Evolutionary conservation across 306 rosid genomes (phyloP), one percentile per base, ranked within the genome.

Genomic region (Pueraria montana): DNA sequence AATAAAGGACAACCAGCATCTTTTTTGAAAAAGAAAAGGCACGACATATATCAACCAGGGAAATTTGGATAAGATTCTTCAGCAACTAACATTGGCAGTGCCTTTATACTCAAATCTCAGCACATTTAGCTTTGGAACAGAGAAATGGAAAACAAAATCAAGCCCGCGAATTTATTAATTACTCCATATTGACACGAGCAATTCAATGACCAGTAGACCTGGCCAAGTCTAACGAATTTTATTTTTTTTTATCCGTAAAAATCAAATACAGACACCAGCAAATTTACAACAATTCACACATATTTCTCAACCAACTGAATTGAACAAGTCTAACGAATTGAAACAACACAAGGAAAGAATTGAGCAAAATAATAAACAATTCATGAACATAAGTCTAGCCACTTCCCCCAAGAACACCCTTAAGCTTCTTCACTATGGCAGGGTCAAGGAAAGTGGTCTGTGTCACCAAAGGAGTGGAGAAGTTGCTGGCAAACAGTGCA

Each of bases 391-490:
- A 30, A 30, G 27, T 1, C 56, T 75, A 85, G 3, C 88, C 88
- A 52, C 82, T 85, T 7, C 98, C 97, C 9, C 98, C 98, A 78
- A 95, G 98, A 84, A 90, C 87, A 63, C 52, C 84, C 95, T 95
- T 95, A 18, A 95, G 93, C 91, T 94, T 94, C 88, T 81, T 90
- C 5, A 94, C 86, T 43, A 74, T 56, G 13, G 77, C 95, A 64
- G 68, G 80, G 52, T 93, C 98, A 52, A 95, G 95, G 84, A 95
- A 95, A 32, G 98, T 92, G 1, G 90, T 85, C 65, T 77, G 27
- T 20, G 64, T 61, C 17, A 93, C 73, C 81, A 93, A 83, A 11
- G 83, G 73, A 61, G 97, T 83, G 16, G 94, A 46, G 40, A 95
- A 85, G 59, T 89, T 71, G 11, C 88, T 93, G 0, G 84, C 97